Evolutionary conservation across 73 alveolate genomes (phyloP), one percentile per base, ranked within the genome.

Genomic region (Paramecium biaurelia): DNA sequence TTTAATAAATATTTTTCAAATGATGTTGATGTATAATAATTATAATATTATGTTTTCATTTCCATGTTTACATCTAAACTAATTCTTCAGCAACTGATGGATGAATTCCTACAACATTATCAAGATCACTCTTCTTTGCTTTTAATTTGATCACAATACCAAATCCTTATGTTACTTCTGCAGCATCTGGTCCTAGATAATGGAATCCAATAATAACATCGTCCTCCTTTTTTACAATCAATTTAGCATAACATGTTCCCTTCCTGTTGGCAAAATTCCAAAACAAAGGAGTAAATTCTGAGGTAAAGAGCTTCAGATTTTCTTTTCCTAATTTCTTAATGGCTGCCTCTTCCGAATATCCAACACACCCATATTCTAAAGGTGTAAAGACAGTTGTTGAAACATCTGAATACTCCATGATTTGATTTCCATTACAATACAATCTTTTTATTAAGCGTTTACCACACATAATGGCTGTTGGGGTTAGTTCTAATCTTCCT

Each of bases 341-440:
- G 24, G 99, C 99, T n/a, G 85, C 95, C 67, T 95, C 98, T 70
- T 95, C 99, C 47, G 98, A 90, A 68, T 92, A 92, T 43, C 99
- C 99, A 86, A 96, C 95, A 37, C 98, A 95, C 21, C 99, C 99
- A 92, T 99, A 99, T 93, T 99, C 99, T 28, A 98, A 85, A 43
- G 99, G 99, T 26, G 99, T 97, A 96, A 98, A 99, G 2, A 99
- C 99, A 12, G 99, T 99, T 20, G 99, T 99, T 30, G 99, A 98
- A 35, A 99, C 96, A 84, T 97, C 97, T 30, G 93, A 89, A 96
- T 98, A 99, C 96, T 97, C 99, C 98, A 98, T 98, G 76, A 84
- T 76, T 67, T 88, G 92, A 15, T 95, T 97, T 26, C 94, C 95
- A n/a, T 97, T 98, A 4, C 95, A 96, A 85, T 92, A 98, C 30